Evolutionary conservation across 2,329 filamentous ascomycete genomes (phyloP).

Genomic region (Colletotrichum zoysiae): DNA sequence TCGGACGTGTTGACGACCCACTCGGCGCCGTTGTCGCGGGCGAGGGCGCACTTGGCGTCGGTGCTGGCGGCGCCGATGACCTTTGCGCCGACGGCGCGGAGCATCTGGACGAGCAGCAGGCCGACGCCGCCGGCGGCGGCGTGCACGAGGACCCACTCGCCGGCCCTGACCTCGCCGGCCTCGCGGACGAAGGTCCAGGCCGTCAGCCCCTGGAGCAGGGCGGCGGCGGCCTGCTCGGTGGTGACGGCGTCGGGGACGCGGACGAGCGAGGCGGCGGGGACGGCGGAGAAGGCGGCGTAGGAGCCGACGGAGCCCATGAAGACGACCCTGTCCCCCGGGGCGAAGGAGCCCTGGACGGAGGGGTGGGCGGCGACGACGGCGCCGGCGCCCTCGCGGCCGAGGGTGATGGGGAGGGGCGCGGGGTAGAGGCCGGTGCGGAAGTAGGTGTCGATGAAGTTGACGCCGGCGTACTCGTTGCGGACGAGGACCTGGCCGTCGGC

Average conservation of each 20-base stretch:
- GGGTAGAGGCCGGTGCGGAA: conserved; percentile 88
- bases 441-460: conserved; percentile 94
- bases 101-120: conserved; percentile 79
- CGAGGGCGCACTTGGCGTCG: conserved; percentile 77
- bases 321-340: conserved; percentile 78
- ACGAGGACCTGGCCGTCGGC: conserved; percentile 81
- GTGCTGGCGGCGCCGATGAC: conserved; percentile 85
- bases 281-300: conserved; percentile 70
- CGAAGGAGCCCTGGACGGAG: conserved; percentile 55
- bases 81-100: conserved; percentile 78
- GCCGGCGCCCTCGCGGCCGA: conserved; percentile 85
- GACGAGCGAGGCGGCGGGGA: conserved; percentile 66
- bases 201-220: conserved; percentile 85
- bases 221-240: conserved; percentile 74
- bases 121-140: conserved; percentile 89
- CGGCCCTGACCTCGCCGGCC: conserved; percentile 78
- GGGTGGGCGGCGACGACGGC: conserved; percentile 73
- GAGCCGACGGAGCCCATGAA: conserved; percentile 68
- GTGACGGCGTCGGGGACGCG: conserved; percentile 73
- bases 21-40: conserved; percentile 77
- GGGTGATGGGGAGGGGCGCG: conserved; percentile 77
- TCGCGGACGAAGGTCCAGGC: conserved; percentile 84
- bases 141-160: conserved; percentile 86
- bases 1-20: conserved; percentile 77
- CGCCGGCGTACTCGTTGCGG: conserved; percentile 82